Base-by-base conservation (phyloP, 441 rosid species). In the Adansonia madagascariensis region DNA sequence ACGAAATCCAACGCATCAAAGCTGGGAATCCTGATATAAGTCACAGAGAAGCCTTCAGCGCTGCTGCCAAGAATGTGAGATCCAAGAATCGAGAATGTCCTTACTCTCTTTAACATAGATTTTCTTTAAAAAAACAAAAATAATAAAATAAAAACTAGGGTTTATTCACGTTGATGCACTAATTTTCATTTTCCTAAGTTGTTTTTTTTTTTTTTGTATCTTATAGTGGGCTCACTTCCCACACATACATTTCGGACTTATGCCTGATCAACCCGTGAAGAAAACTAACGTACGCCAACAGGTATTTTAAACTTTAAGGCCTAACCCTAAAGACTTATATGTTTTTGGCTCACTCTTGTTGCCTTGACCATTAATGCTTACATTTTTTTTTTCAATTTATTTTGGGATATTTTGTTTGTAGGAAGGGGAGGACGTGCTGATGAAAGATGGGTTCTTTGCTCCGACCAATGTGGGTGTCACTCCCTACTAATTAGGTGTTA, bases 171-270 rank as follows among this genome's bases (percentile, higher is more conserved):
- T 57, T 39, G 0, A 10, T 10, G 22, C 18, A 18, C 27, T 56
- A 17, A 55, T 17, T 55, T 55, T 55, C 59, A 24, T 24, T 24
- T 24, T 24, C 27, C 27, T 24, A 24, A 24, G 27, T 24, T 24
- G 27, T 24, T 31, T 31, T 31, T 31, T 31, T n/a, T 0, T 62
- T 5, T 14, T 59, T 14, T 62, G 0, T 41, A 41, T 41, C 44
- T 77, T 67, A 1, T 82, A 96, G 99, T 96, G 99, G 99, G 99
- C 99, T 91, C 99, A 96, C 67, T 96, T 94, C 79, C 99, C 99
- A 1, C 95, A 94, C 89, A 96, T 92, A 81, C 99, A 94, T 81
- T 94, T 91, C 87, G 98, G 99, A 77, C 98, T 96, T 73, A 86
- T 90, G 92, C 96, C 98, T 86, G 98, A 96, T 86, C 98, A 91